Evolutionary conservation across 2,329 filamentous ascomycete species (phyloP).

Genomic region (Didymella glomerata): DNA sequence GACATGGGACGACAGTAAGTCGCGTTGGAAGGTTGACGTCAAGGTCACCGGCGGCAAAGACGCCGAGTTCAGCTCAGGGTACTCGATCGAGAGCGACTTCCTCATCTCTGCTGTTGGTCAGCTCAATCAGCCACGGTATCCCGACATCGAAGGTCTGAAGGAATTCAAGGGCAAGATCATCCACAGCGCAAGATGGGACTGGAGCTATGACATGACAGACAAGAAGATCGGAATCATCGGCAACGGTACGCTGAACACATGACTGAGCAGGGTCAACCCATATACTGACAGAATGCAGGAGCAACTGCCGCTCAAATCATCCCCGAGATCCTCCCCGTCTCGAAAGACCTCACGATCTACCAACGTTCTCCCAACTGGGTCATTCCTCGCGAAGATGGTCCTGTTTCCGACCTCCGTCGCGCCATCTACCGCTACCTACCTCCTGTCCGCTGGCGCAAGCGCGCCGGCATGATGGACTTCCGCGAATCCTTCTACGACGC

Average conservation of each 20-base stretch:
- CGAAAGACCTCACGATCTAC: conserved; percentile 61
- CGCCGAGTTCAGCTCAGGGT: conserved; percentile 61
- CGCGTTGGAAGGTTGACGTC: conserved; percentile 62
- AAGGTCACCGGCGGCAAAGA: conserved; percentile 62
- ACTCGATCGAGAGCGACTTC: conserved; percentile 64
- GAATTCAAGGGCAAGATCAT: conserved; percentile 62
- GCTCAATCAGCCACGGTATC: conserved; percentile 63
- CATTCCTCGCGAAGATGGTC: conserved; percentile 61
- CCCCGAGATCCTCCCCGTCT: conserved; percentile 63
- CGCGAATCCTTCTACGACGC: conserved; percentile 60
- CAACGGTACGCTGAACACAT: conserved; percentile 55
- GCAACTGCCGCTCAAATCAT: conserved; percentile 68
- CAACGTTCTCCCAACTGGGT: conserved; percentile 69
- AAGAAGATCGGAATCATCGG: conserved; percentile 68
- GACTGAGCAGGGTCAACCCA: not conserved
- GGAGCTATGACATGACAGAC: conserved; percentile 62
- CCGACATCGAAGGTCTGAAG: conserved; percentile 58
- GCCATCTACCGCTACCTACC: conserved; percentile 61
- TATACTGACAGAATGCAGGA: conserved; percentile 42
- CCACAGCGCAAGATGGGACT: conserved; percentile 69
- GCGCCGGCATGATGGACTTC: conserved; percentile 63
- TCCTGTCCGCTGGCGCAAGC: conserved; percentile 59
- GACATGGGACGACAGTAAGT: conserved; percentile 62
- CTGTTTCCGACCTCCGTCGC: conserved; percentile 55
- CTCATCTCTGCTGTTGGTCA: conserved; percentile 67